A percentile compares a stretch with the other conserved stretches of the same genome.
These are phyloP conservation scores for Penicillium nordicum DNA, from an alignment of 2,329 filamentous ascomycete genomes.

Conservation along the genomic window DNA sequence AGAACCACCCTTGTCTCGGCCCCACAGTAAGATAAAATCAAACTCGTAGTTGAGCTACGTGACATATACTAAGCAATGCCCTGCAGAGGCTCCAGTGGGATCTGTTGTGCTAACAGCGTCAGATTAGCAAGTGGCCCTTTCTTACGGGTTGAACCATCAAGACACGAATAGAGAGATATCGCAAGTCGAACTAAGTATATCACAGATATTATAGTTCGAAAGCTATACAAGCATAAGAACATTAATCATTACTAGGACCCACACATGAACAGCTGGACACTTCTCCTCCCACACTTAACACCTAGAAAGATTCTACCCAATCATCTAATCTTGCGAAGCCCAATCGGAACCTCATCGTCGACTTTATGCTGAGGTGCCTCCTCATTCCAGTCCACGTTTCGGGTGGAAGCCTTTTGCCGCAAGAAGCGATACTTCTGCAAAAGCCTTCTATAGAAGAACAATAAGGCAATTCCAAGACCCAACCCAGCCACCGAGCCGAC, in stretches of 20 bases:
- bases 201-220: neutral
- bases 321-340: neutral
- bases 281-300: neutral
- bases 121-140: too few species aligned
- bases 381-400: neutral
- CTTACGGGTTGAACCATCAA: neutral
- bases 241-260: neutral
- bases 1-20: too few species aligned
- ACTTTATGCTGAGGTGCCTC: neutral
- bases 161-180: neutral
- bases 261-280: neutral
- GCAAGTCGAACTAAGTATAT: too few species aligned
- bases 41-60: too few species aligned
- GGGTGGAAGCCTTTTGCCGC: neutral
- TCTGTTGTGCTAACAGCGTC: too few species aligned
- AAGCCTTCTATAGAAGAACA: conserved; percentile 10
- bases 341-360: neutral
- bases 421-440: neutral
- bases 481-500: conserved; percentile 25
- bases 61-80: too few species aligned
- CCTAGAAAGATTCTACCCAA: too few species aligned
- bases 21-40: too few species aligned
- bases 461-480: conserved; percentile 13
- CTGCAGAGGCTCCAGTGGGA: too few species aligned
- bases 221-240: neutral